Base-by-base conservation (phyloP, 768 basidiomycete genomes). In the button mushroom (Agaricus bisporus) region DNA sequence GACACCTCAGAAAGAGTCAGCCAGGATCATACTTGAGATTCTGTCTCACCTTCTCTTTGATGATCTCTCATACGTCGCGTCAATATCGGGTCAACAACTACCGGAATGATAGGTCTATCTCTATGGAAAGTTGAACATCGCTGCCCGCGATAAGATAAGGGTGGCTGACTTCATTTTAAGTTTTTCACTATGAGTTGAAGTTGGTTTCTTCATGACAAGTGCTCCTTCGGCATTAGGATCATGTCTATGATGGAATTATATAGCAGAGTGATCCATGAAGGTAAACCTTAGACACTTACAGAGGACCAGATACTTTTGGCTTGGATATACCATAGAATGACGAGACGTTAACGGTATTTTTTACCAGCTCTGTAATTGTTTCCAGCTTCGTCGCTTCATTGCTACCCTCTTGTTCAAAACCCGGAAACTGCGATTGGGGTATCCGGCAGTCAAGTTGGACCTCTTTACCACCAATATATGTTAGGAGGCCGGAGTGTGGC, bases 21-120 rank as follows among this genome's bases (percentile, higher is more conserved):
- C 26, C 56, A 15, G 41, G 52, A 22, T 15, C 48, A 39, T 5
- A 41, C 54, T 29, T 11, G 56, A 20, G 18, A 39, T 41, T 17
- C 22, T 12, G 26, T 48, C 62, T 22, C 51, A 80, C 93, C 94
- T 77, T 97, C 94, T 43, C 79, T 75, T 63, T 99, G 97, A 70
- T 99, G 97, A 12, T 86, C 82, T 48, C 95, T 77, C 68, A 99
- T 80, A 48, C 79, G 78, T 36, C 80, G 76, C 1, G 82, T 75
- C 20, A 99, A 64, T n/a, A 88, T 70, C 1, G 95, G 95, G 64
- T 98, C 95, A 26, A 99, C 66, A 2, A 98, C 95, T 4, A 98
- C 95, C 49, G 85, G 79, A 10, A 90, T 78, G 10, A 93, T 65
- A 4, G 84, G 75, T 11, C 78, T 60, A 51, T 79, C 73, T 64